phyloP scores from a whole-genome alignment of 2,329 filamentous ascomycete species.

The Colletotrichum aenigma region DNA sequence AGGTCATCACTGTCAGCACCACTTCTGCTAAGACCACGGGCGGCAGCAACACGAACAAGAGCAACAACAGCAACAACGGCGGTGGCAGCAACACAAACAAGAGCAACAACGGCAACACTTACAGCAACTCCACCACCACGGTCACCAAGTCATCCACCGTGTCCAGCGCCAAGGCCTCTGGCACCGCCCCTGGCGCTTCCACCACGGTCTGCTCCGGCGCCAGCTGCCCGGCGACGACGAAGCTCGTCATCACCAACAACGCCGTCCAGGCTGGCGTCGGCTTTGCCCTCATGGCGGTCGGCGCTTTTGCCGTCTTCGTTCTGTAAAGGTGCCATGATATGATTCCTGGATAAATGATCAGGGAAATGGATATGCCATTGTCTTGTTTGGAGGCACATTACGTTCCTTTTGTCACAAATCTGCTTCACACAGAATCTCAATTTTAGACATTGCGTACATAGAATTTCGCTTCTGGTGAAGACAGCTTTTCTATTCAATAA shows the following conservation, averaged over 20 bases:
- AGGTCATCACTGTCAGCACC: not conserved
- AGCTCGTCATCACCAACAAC: slow-evolving; percentile 1
- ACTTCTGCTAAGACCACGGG: not conserved
- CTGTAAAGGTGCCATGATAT: not conserved
- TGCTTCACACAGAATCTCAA: not conserved
- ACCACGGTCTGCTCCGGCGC: not conserved
- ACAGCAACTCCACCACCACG: not conserved
- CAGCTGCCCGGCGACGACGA: slow-evolving; percentile 1
- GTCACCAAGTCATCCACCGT: not conserved
- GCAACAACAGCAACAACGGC: slow-evolving; percentile 30
- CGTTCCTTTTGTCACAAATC: not conserved
- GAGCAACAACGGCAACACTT: not conserved
- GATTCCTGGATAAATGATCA: not conserved
- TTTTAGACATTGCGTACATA: not conserved
- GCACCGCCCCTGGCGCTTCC: slow-evolving; percentile 6
- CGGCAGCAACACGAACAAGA: slow-evolving; percentile 19
- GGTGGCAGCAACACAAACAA: slow-evolving; percentile 13
- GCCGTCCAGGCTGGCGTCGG: slow-evolving; percentile 11
- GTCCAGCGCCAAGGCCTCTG: not conserved
- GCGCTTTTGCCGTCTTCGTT: not conserved
- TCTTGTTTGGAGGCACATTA: not conserved
- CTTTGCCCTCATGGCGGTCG: slow-evolving; percentile 12
- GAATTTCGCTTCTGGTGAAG: not conserved
- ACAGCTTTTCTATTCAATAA: not conserved
- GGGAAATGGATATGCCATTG: not conserved